Base-by-base conservation (phyloP, 495 filamentous ascomycete genomes). In the Trypethelium eluteriae region DNA sequence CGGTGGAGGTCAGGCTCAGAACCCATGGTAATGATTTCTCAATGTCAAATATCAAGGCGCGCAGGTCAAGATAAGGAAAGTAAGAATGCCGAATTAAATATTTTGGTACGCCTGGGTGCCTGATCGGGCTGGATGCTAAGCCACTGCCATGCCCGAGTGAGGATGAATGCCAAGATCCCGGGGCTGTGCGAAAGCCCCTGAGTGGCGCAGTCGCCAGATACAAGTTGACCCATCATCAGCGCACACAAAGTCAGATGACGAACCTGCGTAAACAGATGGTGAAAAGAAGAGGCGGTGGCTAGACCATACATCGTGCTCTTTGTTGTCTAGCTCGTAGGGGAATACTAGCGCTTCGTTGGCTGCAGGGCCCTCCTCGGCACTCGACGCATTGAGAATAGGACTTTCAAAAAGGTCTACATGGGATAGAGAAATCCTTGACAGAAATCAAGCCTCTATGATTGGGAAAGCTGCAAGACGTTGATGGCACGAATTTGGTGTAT, bases 1-100 rank as follows among this genome's bases (percentile, higher is more conserved):
- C 75, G 74, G 64, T 79, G 76, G 50, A 77, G 68, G 62, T 77
- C 75, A 34, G 71, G 71, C 63, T 77, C 73, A 6, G 72, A 72
- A 38, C 36, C 70, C 64, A 61, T 69, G 64, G 68, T 71, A 38
- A n/a, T n/a, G 5, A 39, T 56, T 46, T 56, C 32, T 56, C 25
- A 35, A 35, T 65, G 41, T 14, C n/a, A 25, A n/a, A 53, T 2
- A 14, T n/a, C 18, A n/a, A 5, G 1, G n/a, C 18, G 49, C 18
- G 49, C 49, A 5, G n/a, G 2, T 53, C 11, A 53, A 53, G 25
- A 25, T 25, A 25, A 25, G 25, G 1, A 1, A 25, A 25, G 25
- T 25, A 25, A 25, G 25, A 25, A 25, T 25, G 25, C 25, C 25
- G 25, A 25, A 25, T 25, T 25, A 25, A 25, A 25, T 25, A 25